These are phyloP conservation scores for Fusarium chuoi DNA, from an alignment of 2,329 filamentous ascomycete species.

Conservation along the genomic window DNA sequence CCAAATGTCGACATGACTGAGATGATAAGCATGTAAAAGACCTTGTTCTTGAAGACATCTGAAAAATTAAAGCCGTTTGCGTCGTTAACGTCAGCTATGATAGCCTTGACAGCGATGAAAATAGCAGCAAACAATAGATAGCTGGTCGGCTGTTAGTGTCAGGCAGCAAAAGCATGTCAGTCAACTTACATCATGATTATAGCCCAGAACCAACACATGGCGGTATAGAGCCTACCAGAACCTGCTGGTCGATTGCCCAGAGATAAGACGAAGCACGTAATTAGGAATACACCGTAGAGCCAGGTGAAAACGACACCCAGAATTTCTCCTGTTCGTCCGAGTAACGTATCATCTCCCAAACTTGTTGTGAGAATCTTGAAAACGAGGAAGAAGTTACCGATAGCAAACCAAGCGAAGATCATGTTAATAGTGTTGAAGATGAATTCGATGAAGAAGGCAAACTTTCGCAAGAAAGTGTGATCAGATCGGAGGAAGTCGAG, in stretches of 20 bases:
- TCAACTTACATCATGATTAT: slow-evolving; percentile 84
- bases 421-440: slow-evolving; percentile 95
- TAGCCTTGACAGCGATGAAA: slow-evolving; percentile 90
- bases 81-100: slow-evolving; percentile 74
- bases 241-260: slow-evolving; percentile 95
- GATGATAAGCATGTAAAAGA: slow-evolving; percentile 94
- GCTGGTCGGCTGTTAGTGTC: slow-evolving; percentile 53
- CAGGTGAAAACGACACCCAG: slow-evolving; percentile 94
- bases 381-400: slow-evolving; percentile 98
- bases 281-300: slow-evolving; percentile 90
- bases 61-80: slow-evolving; percentile 72
- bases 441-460: slow-evolving; percentile 93
- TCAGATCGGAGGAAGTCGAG: slow-evolving; percentile 95
- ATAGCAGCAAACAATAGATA: slow-evolving; percentile 95
- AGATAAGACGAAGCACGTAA: slow-evolving; percentile 94
- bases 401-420: slow-evolving; percentile 98
- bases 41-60: slow-evolving; percentile 83
- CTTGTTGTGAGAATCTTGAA: slow-evolving; percentile 96
- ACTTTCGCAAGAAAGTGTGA: slow-evolving; percentile 86
- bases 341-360: slow-evolving; percentile 73
- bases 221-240: slow-evolving; percentile 92
- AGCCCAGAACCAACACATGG: slow-evolving; percentile 99
- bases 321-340: slow-evolving; percentile 81
- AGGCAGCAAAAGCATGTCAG: neutral
- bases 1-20: slow-evolving; percentile 92